phyloP scores from a whole-genome alignment of 371 early-diverging fungal genomes.

The Agmasoma carcini region DNA sequence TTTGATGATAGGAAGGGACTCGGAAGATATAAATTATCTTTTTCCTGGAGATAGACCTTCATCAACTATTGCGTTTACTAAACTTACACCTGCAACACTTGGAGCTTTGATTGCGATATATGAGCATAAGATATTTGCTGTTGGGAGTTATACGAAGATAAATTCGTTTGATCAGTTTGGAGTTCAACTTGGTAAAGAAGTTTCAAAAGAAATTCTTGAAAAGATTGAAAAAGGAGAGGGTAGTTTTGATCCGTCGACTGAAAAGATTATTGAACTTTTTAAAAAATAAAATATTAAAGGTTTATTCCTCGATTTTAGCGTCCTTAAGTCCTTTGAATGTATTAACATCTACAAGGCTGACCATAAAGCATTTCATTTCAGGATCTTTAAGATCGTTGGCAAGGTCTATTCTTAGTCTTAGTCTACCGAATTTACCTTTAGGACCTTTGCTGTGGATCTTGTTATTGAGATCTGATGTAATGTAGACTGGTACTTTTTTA shows the following conservation, averaged over 20 bases:
- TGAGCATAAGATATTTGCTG: slow-evolving; percentile 97
- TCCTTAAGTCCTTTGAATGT: slow-evolving; percentile 22
- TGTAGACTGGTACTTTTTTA: slow-evolving; percentile 24
- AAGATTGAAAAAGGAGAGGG: slow-evolving; percentile 56
- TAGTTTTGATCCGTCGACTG: slow-evolving; percentile 33
- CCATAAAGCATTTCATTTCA: slow-evolving; percentile 14
- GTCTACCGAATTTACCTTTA: slow-evolving; percentile 10
- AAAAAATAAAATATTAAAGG: slow-evolving; percentile 1
- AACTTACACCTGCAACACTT: slow-evolving; percentile 72
- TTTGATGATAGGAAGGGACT: slow-evolving; percentile 75
- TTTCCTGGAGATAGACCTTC: slow-evolving; percentile 89
- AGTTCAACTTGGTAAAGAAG: slow-evolving; percentile 91
- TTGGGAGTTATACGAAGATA: slow-evolving; percentile 87
- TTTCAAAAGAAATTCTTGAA: slow-evolving; percentile 80
- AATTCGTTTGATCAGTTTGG: slow-evolving; percentile 94
- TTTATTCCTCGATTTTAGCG: slow-evolving; percentile 24
- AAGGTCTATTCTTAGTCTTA: slow-evolving; percentile 34
- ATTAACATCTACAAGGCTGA: slow-evolving; percentile 12
- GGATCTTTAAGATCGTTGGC: slow-evolving; percentile 20
- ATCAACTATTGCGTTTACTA: slow-evolving; percentile 76
- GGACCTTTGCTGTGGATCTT: slow-evolving; percentile 37
- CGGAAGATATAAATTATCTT: slow-evolving; percentile 56
- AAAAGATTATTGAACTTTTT: slow-evolving; percentile 23
- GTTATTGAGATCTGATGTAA: slow-evolving; percentile 37
- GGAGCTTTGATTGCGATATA: slow-evolving; percentile 84